Conservation (phyloP, 129 eudicot species). For the Tanacetum coccineum region DNA sequence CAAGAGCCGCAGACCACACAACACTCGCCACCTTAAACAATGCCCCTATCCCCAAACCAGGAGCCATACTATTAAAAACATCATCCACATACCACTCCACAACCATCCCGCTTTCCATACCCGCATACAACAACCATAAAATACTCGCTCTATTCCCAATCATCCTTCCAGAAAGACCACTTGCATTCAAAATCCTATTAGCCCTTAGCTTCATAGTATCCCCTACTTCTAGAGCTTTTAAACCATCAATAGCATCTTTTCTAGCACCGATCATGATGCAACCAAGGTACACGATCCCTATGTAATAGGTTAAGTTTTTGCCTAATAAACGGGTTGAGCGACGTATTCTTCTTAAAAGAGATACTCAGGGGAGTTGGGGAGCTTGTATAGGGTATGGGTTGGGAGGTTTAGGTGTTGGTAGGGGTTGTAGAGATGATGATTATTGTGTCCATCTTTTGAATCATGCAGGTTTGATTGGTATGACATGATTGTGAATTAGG, state of each 20-base stretch:
- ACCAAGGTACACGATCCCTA: slow-evolving; percentile 70
- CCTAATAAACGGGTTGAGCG: slow-evolving; percentile 79
- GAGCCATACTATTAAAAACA: too few species aligned
- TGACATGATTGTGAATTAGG: too few species aligned
- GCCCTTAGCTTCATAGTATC: slow-evolving; percentile 74
- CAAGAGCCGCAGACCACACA: slow-evolving; percentile 64
- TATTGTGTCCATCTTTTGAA: too few species aligned
- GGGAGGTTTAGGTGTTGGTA: slow-evolving; percentile 46
- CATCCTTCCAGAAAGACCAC: too few species aligned
- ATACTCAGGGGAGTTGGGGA: slow-evolving; percentile 71
- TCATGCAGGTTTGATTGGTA: too few species aligned
- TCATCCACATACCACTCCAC: slow-evolving; percentile 67
- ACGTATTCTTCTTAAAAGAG: slow-evolving; percentile 74
- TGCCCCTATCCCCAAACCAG: slow-evolving; percentile 56
- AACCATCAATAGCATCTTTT: slow-evolving; percentile 76
- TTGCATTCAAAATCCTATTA: too few species aligned
- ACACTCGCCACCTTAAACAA: slow-evolving; percentile 56
- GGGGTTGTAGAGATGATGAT: too few species aligned
- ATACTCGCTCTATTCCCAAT: too few species aligned
- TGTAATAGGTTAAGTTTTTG: slow-evolving; percentile 74
- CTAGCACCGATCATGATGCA: slow-evolving; percentile 61
- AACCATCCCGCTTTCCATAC: slow-evolving; percentile 78
- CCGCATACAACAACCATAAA: too few species aligned
- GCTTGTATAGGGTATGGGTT: too few species aligned
- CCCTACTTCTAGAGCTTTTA: slow-evolving; percentile 41